These are phyloP conservation scores for Cyberlindnera petersonii DNA, from an alignment of 805 yeast genomes.

Conservation along the genomic window DNA sequence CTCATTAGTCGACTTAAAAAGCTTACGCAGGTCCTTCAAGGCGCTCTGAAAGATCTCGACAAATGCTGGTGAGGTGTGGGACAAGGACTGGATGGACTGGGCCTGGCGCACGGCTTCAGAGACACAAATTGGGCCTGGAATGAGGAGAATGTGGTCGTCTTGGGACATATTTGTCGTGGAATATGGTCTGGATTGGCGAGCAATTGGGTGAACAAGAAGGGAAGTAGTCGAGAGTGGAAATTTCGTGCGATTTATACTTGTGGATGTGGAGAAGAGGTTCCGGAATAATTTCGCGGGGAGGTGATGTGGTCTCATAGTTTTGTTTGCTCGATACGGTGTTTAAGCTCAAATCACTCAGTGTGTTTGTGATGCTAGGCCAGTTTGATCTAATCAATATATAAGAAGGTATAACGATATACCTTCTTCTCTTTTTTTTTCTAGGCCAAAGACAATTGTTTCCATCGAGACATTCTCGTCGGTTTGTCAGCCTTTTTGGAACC, in stretches of 20 bases:
- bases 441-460: too few relatives aligned
- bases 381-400: background rate
- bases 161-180: conserved; percentile 6
- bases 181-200: background rate
- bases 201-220: background rate
- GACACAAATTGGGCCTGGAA: conserved; percentile 87
- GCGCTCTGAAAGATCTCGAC: conserved; percentile 66
- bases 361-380: background rate
- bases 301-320: background rate
- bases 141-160: conserved; percentile 40
- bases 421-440: too few relatives aligned
- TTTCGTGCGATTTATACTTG: conserved; percentile 5
- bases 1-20: conserved; percentile 66
- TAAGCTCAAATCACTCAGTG: too few relatives aligned
- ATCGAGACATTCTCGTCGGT: too few relatives aligned
- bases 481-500: too few relatives aligned
- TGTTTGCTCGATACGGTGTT: background rate
- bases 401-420: background rate
- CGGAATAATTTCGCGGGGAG: conserved; percentile 7
- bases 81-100: conserved; percentile 76
- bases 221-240: conserved; percentile 1
- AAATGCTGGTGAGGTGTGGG: conserved; percentile 90
- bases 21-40: conserved; percentile 60
- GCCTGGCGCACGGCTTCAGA: conserved; percentile 76
- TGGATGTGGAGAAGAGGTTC: background rate